Conservation (phyloP, 352 stramenopile genomes). For the Globisporangium irregulare region DNA sequence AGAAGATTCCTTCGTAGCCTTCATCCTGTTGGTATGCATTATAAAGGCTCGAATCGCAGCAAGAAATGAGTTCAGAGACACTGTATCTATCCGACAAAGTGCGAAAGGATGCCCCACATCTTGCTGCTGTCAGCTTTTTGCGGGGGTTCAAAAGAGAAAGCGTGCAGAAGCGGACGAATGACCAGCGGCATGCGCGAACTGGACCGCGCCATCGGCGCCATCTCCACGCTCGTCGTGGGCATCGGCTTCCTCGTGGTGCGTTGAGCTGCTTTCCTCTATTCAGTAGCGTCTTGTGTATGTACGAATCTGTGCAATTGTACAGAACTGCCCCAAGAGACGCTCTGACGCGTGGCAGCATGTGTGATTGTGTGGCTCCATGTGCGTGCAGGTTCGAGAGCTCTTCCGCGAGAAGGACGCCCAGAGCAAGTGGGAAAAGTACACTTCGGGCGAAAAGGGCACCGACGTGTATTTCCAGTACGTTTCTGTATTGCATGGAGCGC, state of each 20-base stretch:
- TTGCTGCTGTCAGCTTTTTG: conserved; percentile 1
- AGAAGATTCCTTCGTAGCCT: background rate
- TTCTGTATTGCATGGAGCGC: background rate
- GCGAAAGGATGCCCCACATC: conserved; percentile 9
- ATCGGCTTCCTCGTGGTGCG: conserved; percentile 69
- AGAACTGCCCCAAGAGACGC: background rate
- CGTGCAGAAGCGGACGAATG: conserved; percentile 22
- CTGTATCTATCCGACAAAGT: conserved; percentile 1
- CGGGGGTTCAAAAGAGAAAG: conserved; percentile 11
- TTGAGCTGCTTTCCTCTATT: background rate
- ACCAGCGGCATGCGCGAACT: conserved; percentile 68
- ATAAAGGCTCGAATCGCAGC: background rate
- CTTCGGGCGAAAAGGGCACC: conserved; percentile 39
- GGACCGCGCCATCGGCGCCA: conserved; percentile 70
- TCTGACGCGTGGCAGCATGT: conserved; percentile 9
- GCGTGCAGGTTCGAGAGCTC: conserved; percentile 52
- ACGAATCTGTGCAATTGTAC: too few relatives aligned
- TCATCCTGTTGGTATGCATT: background rate
- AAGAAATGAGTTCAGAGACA: background rate
- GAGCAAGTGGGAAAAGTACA: conserved; percentile 58
- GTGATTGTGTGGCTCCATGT: conserved; percentile 11
- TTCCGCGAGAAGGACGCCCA: conserved; percentile 49
- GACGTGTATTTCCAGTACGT: conserved; percentile 78
- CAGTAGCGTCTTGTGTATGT: background rate
- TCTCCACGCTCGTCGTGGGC: conserved; percentile 75